Percentiles rank a stretch among this genome's conserved stretches.
Evolutionary conservation across 768 basidiomycete species (phyloP).

Genomic region (Candolleomyces eurysporus): DNA sequence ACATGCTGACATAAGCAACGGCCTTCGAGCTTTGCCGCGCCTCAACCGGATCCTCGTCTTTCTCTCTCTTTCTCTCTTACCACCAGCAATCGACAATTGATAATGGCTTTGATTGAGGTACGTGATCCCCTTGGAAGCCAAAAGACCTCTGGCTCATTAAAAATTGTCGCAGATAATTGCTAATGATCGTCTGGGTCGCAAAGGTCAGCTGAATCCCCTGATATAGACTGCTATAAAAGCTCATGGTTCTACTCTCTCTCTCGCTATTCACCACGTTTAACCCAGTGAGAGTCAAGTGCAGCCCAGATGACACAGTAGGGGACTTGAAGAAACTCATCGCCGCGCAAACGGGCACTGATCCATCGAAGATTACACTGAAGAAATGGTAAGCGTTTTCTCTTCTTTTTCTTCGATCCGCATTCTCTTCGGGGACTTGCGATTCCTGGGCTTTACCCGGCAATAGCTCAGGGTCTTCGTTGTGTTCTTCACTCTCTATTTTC

Average conservation of each 20-base stretch:
- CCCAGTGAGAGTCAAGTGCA: slow-evolving; percentile 92
- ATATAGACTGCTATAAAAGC: background rate
- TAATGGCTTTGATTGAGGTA: slow-evolving; percentile 59
- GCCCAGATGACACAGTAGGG: slow-evolving; percentile 93
- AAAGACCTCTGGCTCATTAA: slow-evolving; percentile 2
- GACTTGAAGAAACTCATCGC: slow-evolving; percentile 97
- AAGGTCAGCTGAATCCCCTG: slow-evolving; percentile 52
- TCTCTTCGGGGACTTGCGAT: background rate
- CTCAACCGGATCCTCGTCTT: too few species aligned
- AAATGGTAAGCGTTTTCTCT: slow-evolving; percentile 69
- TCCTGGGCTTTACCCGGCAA: background rate
- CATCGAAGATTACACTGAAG: slow-evolving; percentile 87
- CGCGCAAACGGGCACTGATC: slow-evolving; percentile 90
- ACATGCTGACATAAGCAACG: background rate
- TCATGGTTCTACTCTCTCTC: slow-evolving; percentile 8
- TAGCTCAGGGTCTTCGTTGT: background rate
- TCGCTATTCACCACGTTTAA: background rate
- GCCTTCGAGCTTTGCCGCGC: background rate
- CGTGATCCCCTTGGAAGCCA: slow-evolving; percentile 3
- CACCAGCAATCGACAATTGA: background rate
- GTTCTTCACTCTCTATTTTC: background rate
- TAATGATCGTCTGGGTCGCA: slow-evolving; percentile 92
- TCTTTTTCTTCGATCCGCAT: background rate
- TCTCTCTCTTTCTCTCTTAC: background rate
- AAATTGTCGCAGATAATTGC: slow-evolving; percentile 69